phyloP scores from a whole-genome alignment of 2,329 filamentous ascomycete genomes.

The Cytospora schulzeri region DNA sequence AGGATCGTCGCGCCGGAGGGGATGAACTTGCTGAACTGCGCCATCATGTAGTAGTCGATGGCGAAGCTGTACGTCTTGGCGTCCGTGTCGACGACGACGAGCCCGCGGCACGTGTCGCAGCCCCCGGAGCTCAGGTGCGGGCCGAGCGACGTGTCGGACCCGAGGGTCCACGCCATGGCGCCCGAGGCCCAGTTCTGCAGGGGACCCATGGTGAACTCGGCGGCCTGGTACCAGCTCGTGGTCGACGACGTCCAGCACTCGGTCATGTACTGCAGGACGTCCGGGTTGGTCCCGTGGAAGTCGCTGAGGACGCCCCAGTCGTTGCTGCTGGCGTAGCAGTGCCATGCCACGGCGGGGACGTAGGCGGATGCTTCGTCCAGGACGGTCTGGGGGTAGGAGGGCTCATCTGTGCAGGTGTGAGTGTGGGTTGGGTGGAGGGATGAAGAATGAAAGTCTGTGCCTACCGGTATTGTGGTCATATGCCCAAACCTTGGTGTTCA shows the following conservation, averaged over 20 bases:
- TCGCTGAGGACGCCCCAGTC: slow-evolving; percentile 42
- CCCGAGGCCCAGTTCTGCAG: slow-evolving; percentile 52
- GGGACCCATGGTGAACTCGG: slow-evolving; percentile 51
- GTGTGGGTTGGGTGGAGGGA: not conserved
- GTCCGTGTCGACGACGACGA: slow-evolving; percentile 57
- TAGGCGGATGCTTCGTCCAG: slow-evolving; percentile 37
- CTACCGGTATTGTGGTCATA: slow-evolving; percentile 44
- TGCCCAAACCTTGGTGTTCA: slow-evolving; percentile 50
- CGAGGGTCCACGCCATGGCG: slow-evolving; percentile 48
- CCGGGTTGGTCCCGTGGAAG: slow-evolving; percentile 45
- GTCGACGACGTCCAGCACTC: slow-evolving; percentile 47
- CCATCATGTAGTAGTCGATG: slow-evolving; percentile 56
- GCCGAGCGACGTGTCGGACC: slow-evolving; percentile 45
- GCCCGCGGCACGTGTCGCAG: slow-evolving; percentile 49
- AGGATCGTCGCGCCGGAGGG: slow-evolving; percentile 47
- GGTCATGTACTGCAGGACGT: slow-evolving; percentile 49
- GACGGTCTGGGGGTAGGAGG: slow-evolving; percentile 43
- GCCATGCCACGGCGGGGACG: slow-evolving; percentile 43
- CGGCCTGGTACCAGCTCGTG: slow-evolving; percentile 42
- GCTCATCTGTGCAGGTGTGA: slow-evolving; percentile 31
- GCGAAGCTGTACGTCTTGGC: slow-evolving; percentile 47
- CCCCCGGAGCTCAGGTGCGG: slow-evolving; percentile 45
- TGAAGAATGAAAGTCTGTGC: not conserved
- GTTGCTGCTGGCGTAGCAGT: slow-evolving; percentile 43
- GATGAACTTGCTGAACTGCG: slow-evolving; percentile 54